Conservation (phyloP, 139 green algal genomes). For the Chlamydomonas asymmetrica region DNA sequence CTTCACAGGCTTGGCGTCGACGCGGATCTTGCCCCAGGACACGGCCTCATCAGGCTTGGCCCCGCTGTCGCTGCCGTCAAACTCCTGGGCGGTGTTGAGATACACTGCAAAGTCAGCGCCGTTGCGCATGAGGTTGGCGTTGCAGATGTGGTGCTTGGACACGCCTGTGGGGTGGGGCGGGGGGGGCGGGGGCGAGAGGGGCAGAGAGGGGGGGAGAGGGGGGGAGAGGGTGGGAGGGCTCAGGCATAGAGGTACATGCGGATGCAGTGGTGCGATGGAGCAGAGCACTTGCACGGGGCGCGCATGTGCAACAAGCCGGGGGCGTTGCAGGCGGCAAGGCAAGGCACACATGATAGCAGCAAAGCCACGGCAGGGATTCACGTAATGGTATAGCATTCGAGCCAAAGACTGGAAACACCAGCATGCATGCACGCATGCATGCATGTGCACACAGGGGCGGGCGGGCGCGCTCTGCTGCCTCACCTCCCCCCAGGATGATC, state of each 20-base stretch:
- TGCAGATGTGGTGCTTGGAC: conserved; percentile 98
- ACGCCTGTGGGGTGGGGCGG: conserved; percentile 56
- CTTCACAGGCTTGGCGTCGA: conserved; percentile 83
- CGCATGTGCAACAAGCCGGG: too few species aligned
- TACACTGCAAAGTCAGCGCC: conserved; percentile 94
- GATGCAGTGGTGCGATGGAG: too few species aligned
- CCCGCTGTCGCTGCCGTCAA: conserved; percentile 93
- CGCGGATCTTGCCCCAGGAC: conserved; percentile 95
- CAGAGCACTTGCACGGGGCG: too few species aligned
- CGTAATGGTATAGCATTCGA: too few species aligned
- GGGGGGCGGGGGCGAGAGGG: neutral
- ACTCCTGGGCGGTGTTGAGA: conserved; percentile 92
- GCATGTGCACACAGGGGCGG: neutral
- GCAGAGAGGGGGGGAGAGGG: neutral
- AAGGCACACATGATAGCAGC: too few species aligned
- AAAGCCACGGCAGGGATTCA: too few species aligned
- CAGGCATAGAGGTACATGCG: too few species aligned
- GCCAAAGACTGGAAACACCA: too few species aligned
- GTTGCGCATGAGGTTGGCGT: conserved; percentile 99
- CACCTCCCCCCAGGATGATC: conserved; percentile 93
- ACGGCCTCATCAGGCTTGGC: conserved; percentile 95
- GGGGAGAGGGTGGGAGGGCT: too few species aligned
- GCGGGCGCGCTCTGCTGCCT: neutral
- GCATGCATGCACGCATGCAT: too few species aligned
- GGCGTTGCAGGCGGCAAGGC: too few species aligned